Evolutionary conservation across 176 grass and related monocot genomes (phyloP), one percentile per base, ranked within the genome.

Genomic region (Lolium perenne): DNA sequence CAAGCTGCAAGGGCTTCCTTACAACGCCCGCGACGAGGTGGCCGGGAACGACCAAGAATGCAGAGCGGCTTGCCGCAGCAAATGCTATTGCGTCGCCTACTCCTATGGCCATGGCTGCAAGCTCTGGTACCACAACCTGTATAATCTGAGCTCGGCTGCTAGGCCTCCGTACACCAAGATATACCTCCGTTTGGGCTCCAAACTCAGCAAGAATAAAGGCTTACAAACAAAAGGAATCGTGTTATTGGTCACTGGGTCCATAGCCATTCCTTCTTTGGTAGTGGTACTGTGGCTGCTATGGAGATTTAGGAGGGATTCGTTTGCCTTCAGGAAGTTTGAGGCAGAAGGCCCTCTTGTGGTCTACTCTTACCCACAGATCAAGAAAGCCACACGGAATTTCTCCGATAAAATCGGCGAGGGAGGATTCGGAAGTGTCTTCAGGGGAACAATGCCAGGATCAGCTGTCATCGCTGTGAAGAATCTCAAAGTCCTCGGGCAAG

Each of bases 51-150:
- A 57, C 2, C 54, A 83, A 62, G 80, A 51, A 72, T 91, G 89
- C 66, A 74, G 65, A 84, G 69, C 29, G 7, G 25, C 74, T 3
- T 91, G 89, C 6, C 10, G 47, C 26, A 84, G 63, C 26, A 73
- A 91, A 53, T 91, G 89, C 77, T 87, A 73, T 32, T 87, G 89
- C 4, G 62, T 70, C 18, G 89, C 89, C 54, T 91, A 83, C 63
- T 82, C 89, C 1, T 91, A 81, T 38, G 20, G 69, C 25, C 16
- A 54, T 20, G 79, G 54, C 18, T 91, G 89, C 79, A 66, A 59
- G 56, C 25, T 91, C 4, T 91, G 89, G 89, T 35, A 87, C 11
- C 64, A 21, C 10, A 54, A 74, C 2, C n/a, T 91, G 18, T 43
- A 79, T 11, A 77, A 87, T 53, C 26, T 56, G 49, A 84, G 10